Base-by-base conservation (phyloP, 163 green algal species). In the Chlorella variabilis region DNA sequence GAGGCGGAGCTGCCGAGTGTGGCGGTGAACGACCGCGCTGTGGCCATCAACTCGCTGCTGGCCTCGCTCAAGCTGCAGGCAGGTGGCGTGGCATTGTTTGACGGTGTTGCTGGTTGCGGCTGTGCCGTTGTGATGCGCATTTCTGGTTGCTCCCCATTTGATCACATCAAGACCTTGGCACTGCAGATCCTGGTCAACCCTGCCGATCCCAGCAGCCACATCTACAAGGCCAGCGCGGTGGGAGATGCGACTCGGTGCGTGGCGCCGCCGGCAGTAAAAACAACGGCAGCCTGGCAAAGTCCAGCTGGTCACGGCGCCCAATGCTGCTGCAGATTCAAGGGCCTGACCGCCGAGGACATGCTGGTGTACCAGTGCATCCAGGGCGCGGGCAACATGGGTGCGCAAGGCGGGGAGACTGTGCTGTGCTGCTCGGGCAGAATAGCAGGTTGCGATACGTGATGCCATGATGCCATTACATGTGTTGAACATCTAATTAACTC, bases 11-110 rank as follows among this genome's bases (percentile, higher is more conserved):
- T 88, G 73, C 79, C 79, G n/a, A 63, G 59, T 31, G 15, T 68
- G 31, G 54, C 67, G 6, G 49, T 83, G 36, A 67, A 86, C 7
- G 71, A 83, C 7, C 41, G 75, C 4, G 84, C 78, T 6, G 58
- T 71, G 18, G 80, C 84, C 34, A 74, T 86, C 42, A 89, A 89
- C 34, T 38, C 65, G 5, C 77, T 89, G 34, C 68, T 86, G 17
- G 70, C 63, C 2, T 42, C 77, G 49, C 34, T 68, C 34, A 77
- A 70, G 77, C 66, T 83, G 25, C 76, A 76, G 76, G 38, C 20
- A 11, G 5, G 33, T 25, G 65, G 20, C 1, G 65, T 2, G 11
- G 20, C 63, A 49, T 51, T 8, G 31, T 31, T 4, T 29, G 33
- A 15, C 20, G 34, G 63, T 8, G 48, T 48, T 31, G 29, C 7